A percentile compares a stretch with the other conserved stretches of the same genome.
Conservation (phyloP, 2,329 filamentous ascomycete genomes). For the Lasiodiplodia sp. region DNA sequence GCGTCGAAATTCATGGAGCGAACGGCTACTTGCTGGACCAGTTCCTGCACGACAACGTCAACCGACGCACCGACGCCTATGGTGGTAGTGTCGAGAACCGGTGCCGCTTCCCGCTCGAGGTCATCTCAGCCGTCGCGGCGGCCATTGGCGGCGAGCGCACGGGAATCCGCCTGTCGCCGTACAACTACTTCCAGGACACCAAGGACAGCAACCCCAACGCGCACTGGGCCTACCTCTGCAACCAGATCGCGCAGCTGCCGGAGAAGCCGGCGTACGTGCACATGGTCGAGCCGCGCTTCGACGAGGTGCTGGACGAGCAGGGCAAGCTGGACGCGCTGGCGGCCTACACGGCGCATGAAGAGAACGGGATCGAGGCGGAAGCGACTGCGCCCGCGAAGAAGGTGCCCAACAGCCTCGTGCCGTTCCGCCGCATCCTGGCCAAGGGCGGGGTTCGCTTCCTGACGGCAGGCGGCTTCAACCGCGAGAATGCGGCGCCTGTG, state of each 20-base stretch:
- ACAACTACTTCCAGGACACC: conserved; percentile 49
- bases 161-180: conserved; percentile 39
- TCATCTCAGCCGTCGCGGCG: conserved; percentile 39
- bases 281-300: conserved; percentile 49
- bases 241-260: conserved; percentile 46
- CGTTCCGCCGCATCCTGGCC: conserved; percentile 40
- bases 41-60: conserved; percentile 64
- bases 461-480: conserved; percentile 50
- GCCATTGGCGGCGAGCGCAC: conserved; percentile 36
- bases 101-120: conserved; percentile 43
- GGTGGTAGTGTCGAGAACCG: conserved; percentile 43
- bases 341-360: conserved; percentile 39
- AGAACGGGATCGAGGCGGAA: conserved; percentile 40
- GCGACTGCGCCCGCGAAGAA: conserved; percentile 35
- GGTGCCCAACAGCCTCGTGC: conserved; percentile 40
- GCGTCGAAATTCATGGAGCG: conserved; percentile 50
- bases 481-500: conserved; percentile 41
- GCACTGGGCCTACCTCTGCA: conserved; percentile 56
- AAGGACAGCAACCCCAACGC: conserved; percentile 54
- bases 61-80: conserved; percentile 42
- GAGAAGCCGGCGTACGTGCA: conserved; percentile 43
- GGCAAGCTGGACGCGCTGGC: conserved; percentile 49
- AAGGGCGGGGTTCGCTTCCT: conserved; percentile 41
- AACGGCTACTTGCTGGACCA: conserved; percentile 70
- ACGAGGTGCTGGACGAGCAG: conserved; percentile 46